These are phyloP conservation scores for Chenopodium suecicum DNA, from an alignment of 148 eudicot genomes.

Conservation along the genomic window DNA sequence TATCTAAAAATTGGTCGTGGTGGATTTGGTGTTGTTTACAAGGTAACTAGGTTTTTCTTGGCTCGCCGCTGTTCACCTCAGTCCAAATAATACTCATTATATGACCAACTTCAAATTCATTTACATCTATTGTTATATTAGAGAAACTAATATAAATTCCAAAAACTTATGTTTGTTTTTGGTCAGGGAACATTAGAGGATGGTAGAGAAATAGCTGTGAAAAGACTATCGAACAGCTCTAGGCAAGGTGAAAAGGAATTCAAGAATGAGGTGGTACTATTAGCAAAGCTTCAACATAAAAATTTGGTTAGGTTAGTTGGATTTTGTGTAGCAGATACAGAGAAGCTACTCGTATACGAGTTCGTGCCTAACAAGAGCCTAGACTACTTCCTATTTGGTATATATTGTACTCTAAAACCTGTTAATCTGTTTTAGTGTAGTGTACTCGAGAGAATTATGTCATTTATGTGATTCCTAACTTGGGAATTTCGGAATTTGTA, in stretches of 20 bases:
- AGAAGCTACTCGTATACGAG: constrained; percentile 28
- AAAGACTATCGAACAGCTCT: constrained; percentile 17
- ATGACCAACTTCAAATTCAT: not conserved
- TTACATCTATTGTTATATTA: not conserved
- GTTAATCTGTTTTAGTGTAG: not conserved
- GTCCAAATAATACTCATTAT: not conserved
- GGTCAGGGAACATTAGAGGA: constrained; percentile 12
- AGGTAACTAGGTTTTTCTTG: constrained; percentile 1
- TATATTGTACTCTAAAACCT: not conserved
- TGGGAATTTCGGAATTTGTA: not conserved
- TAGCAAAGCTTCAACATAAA: constrained; percentile 31
- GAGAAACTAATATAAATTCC: not conserved
- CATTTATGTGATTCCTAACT: not conserved
- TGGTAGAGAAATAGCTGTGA: constrained; percentile 23
- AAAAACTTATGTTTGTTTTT: not conserved
- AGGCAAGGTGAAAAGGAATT: constrained; percentile 27
- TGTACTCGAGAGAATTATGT: not conserved
- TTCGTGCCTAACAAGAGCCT: constrained; percentile 23
- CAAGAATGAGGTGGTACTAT: constrained; percentile 19
- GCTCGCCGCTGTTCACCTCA: not conserved
- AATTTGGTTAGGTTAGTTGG: constrained; percentile 27
- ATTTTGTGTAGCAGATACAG: constrained; percentile 17
- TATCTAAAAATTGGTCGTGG: constrained; percentile 20
- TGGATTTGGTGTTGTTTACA: constrained; percentile 27
- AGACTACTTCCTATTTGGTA: constrained; percentile 26